Base-by-base conservation (phyloP, 2,329 filamentous ascomycete genomes). In the Penicillium sp. region DNA sequence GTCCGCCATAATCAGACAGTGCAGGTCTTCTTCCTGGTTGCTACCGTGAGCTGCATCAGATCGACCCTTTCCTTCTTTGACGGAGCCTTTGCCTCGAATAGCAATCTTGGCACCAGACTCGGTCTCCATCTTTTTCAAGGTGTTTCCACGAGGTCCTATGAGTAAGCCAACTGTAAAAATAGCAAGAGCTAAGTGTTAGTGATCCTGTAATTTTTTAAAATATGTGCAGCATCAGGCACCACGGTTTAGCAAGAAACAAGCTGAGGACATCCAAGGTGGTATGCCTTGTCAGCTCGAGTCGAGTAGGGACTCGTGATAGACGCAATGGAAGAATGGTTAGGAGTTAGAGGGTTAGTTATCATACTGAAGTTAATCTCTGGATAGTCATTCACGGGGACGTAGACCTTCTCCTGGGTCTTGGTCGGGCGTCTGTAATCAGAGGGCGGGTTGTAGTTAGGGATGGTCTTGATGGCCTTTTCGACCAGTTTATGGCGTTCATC, bases 331-430 rank as follows among this genome's bases (percentile, higher is more conserved):
- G 69, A 74, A 78, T 75, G 72, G 77, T 89, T 88, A 89, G 86
- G 84, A 83, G 86, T 89, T 88, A 87, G 86, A 91, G 91, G 91
- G 91, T 96, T 96, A 96, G 92, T 88, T 92, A 94, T 93, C 93
- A 93, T 97, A 99, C 94, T 99, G 91, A 99, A 99, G 88, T 99
- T 99, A 88, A 99, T 97, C 79, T 99, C 94, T 84, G 94, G 94
- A 78, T 99, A 99, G 79, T 99, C 94, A 86, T 99, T 99, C 82
- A 99, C 94, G 76, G 94, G 94, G 77, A 99, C 94, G 77, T 99
- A 99, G 89, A 99, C 95, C 84, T 99, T 99, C 84, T 99, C 94
- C 80, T 99, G 94, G 74, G 94, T 99, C 89, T 99, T 99, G 76
- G 93, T 97, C 61, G 94, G 94, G 70, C 94, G 90, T 76, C 94